phyloP scores from a whole-genome alignment of 2,329 filamentous ascomycete genomes.

The Xylariaceae sp. region DNA sequence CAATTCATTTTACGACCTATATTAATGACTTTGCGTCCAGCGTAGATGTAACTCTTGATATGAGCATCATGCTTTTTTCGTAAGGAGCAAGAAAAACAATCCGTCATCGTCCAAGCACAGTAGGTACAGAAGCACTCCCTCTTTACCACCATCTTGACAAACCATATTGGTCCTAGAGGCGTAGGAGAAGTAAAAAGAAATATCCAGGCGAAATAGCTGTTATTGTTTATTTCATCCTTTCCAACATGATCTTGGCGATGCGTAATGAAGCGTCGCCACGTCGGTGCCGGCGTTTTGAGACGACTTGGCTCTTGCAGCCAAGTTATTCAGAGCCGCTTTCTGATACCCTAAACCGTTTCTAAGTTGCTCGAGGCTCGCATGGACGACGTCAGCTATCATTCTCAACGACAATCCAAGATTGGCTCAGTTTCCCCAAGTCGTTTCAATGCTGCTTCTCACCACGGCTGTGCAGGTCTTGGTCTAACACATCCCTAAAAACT shows the following conservation, averaged over 20 bases:
- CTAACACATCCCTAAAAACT: neutral
- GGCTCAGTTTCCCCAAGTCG: constrained; percentile 23
- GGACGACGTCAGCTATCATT: neutral
- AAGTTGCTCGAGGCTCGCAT: constrained; percentile 13
- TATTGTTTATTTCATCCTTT: too few species aligned
- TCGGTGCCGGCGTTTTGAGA: constrained; percentile 26
- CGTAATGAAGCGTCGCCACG: constrained; percentile 22
- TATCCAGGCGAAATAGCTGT: too few species aligned
- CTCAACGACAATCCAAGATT: constrained; percentile 23
- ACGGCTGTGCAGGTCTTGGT: neutral
- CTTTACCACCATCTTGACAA: too few species aligned
- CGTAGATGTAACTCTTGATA: too few species aligned
- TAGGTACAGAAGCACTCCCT: too few species aligned
- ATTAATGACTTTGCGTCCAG: too few species aligned
- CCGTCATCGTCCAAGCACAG: too few species aligned
- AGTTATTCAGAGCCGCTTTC: constrained; percentile 30
- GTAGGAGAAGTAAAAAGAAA: too few species aligned
- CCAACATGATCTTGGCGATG: constrained; percentile 25
- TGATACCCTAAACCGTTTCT: constrained; percentile 35
- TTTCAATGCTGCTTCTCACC: constrained; percentile 28
- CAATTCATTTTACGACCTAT: too few species aligned
- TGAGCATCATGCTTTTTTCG: too few species aligned
- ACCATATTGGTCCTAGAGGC: too few species aligned
- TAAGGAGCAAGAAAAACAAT: too few species aligned
- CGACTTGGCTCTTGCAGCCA: constrained; percentile 38